Evolutionary conservation across 1,284 basidiomycete species (phyloP).

Genomic region (Malassezia equina): DNA sequence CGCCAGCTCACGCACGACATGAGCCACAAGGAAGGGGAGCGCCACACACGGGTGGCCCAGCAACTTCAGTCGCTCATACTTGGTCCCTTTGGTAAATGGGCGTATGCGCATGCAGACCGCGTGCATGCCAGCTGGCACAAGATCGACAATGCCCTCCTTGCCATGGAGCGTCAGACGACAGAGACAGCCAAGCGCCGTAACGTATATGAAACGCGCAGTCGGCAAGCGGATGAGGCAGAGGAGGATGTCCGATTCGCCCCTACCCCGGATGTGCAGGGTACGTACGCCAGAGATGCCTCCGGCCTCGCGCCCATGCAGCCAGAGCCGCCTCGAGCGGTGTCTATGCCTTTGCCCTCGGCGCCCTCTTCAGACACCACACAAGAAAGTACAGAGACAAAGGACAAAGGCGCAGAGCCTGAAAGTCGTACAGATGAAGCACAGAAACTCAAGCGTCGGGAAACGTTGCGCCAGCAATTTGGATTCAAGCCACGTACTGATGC

Average conservation of each 20-base stretch:
- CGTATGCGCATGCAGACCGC: constrained; percentile 26
- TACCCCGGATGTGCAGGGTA: neutral
- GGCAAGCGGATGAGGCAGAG: constrained; percentile 42
- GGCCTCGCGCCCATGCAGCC: constrained; percentile 3
- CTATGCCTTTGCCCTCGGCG: neutral
- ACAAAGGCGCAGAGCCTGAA: neutral
- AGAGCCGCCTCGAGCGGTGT: neutral
- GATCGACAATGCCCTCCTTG: constrained; percentile 28
- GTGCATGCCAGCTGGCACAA: constrained; percentile 35
- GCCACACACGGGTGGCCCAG: constrained; percentile 29
- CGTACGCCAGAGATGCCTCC: neutral
- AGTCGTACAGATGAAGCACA: constrained; percentile 21
- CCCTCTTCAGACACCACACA: neutral
- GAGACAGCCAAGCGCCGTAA: constrained; percentile 33
- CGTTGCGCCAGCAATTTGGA: constrained; percentile 44
- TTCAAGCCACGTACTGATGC: constrained; percentile 22
- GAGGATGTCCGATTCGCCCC: constrained; percentile 44
- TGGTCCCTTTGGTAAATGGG: constrained; percentile 38
- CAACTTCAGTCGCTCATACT: constrained; percentile 30
- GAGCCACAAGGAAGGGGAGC: constrained; percentile 24
- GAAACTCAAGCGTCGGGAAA: constrained; percentile 38
- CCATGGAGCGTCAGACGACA: constrained; percentile 28
- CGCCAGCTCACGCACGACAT: constrained; percentile 29
- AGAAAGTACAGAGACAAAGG: neutral
- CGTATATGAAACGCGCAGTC: constrained; percentile 41